A percentile compares a stretch with the other conserved stretches of the same genome.
phyloP scores from a whole-genome alignment of 148 eudicot genomes.

The Chenopodium berlandieri region DNA sequence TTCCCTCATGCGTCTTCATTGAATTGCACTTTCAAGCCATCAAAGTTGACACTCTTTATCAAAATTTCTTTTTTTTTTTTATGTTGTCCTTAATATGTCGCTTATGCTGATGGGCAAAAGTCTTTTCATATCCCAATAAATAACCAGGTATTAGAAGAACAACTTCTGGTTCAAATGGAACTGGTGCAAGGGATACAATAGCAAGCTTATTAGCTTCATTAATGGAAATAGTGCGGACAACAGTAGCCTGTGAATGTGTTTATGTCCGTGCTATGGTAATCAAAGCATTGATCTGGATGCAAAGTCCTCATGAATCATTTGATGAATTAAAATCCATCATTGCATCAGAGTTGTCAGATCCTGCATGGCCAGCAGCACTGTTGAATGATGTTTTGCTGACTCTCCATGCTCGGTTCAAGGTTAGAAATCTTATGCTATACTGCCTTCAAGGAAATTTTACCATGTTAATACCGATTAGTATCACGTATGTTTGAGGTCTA shows the following conservation, averaged over 20 bases:
- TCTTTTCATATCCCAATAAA: background rate
- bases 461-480: background rate
- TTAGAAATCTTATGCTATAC: constrained; percentile 21
- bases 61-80: no score
- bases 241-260: constrained; percentile 99
- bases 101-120: background rate
- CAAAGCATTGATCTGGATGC: constrained; percentile 99
- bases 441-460: background rate
- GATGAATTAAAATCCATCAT: constrained; percentile 93
- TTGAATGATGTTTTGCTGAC: constrained; percentile 95
- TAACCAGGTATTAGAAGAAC: constrained; percentile 53
- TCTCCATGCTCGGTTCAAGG: constrained; percentile 99
- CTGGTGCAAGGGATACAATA: constrained; percentile 81
- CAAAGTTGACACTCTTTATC: background rate
- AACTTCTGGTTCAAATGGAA: constrained; percentile 61
- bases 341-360: constrained; percentile 98
- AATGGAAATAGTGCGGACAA: constrained; percentile 98
- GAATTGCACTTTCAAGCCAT: background rate
- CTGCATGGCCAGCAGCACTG: constrained; percentile 91
- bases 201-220: constrained; percentile 87
- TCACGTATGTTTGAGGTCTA: background rate
- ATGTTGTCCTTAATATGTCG: background rate
- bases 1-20: background rate
- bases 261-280: constrained; percentile 97
- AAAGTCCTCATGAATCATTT: constrained; percentile 95